Conservation (phyloP, 2,329 filamentous ascomycete species). For the Colletotrichum phormii region DNA sequence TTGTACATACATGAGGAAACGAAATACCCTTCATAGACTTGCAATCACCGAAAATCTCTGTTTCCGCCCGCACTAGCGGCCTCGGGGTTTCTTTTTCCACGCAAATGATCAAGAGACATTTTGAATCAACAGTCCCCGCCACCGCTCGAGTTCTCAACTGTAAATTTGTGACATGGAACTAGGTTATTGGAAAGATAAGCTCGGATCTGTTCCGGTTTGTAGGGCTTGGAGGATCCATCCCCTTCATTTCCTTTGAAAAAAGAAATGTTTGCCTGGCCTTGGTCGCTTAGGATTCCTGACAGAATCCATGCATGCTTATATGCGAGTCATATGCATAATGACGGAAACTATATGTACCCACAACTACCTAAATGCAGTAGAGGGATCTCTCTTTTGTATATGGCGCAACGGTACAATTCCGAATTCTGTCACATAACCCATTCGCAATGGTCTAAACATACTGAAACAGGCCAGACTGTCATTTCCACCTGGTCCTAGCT, state of each 20-base stretch:
- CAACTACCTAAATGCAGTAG: too few relatives aligned
- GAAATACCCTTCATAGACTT: not conserved
- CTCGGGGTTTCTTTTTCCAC: not conserved
- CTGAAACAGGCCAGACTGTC: too few relatives aligned
- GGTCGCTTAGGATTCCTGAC: not conserved
- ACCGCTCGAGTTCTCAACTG: not conserved
- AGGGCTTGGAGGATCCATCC: not conserved
- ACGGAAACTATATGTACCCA: too few relatives aligned
- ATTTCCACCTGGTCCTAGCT: too few relatives aligned
- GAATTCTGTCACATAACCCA: too few relatives aligned
- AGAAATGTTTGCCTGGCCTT: not conserved
- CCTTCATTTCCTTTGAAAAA: not conserved
- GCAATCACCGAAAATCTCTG: not conserved
- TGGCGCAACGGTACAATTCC: too few relatives aligned
- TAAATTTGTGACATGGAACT: not conserved
- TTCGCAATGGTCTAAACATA: too few relatives aligned
- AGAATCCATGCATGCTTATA: too few relatives aligned
- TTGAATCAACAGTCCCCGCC: too few relatives aligned
- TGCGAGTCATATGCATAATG: too few relatives aligned
- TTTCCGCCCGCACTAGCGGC: not conserved
- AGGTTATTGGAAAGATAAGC: too few relatives aligned
- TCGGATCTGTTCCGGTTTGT: not conserved
- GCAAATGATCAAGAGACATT: not conserved
- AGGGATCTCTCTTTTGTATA: too few relatives aligned
- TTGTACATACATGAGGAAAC: conserved; percentile 10